phyloP scores from a whole-genome alignment of 225 moss, liverwort and hornwort species.

The Antitrichia curtipendula region DNA sequence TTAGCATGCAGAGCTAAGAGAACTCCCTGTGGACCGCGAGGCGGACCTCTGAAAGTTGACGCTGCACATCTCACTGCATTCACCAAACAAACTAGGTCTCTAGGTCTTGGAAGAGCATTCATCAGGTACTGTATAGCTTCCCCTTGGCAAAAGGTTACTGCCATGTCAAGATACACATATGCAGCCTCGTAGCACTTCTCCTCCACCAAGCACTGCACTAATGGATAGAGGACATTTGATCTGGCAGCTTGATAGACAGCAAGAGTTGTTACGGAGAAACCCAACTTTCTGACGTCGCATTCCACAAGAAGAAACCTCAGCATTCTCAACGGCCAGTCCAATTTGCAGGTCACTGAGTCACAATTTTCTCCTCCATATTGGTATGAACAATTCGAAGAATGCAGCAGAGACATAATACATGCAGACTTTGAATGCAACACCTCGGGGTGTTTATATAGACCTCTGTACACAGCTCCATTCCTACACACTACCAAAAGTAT shows the following conservation, averaged over 20 bases:
- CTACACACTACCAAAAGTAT: slow-evolving; percentile 38
- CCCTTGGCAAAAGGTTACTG: slow-evolving; percentile 45
- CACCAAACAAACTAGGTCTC: slow-evolving; percentile 30
- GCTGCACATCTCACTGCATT: slow-evolving; percentile 42
- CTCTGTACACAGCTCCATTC: slow-evolving; percentile 25
- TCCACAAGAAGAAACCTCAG: slow-evolving; percentile 45
- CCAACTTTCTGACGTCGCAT: slow-evolving; percentile 23
- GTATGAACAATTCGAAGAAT: slow-evolving; percentile 21
- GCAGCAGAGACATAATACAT: slow-evolving; percentile 25
- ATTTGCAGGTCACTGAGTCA: slow-evolving; percentile 9
- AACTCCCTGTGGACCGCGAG: slow-evolving; percentile 43
- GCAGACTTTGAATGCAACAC: slow-evolving; percentile 19
- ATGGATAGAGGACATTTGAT: slow-evolving; percentile 37
- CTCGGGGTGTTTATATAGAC: slow-evolving; percentile 2
- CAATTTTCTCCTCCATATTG: slow-evolving; percentile 15
- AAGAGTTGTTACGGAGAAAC: slow-evolving; percentile 37
- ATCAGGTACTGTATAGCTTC: slow-evolving; percentile 41
- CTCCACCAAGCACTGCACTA: slow-evolving; percentile 45
- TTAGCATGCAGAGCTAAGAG: slow-evolving; percentile 34
- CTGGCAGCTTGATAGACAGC: slow-evolving; percentile 53
- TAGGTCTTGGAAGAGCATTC: slow-evolving; percentile 33
- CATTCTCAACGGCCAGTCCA: slow-evolving; percentile 45
- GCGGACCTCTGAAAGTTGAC: slow-evolving; percentile 36
- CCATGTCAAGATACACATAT: slow-evolving; percentile 47
- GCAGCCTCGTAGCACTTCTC: slow-evolving; percentile 40